These are phyloP conservation scores for Fraxinus albicans DNA, from an alignment of 305 asterid species.

Conservation along the genomic window DNA sequence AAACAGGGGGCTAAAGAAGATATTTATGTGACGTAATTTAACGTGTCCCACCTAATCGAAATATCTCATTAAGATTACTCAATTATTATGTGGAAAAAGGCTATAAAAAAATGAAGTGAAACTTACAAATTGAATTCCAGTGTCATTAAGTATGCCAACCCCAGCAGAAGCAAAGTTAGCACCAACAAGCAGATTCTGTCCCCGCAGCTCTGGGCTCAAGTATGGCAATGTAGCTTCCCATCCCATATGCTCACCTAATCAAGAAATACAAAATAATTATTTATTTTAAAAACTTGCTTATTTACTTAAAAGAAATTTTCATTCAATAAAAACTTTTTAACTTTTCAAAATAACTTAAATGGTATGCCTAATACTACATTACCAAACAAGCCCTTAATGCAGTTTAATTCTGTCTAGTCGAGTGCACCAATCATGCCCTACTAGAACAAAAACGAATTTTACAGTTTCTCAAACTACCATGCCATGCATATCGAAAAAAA, in stretches of 20 bases:
- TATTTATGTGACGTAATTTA: background rate
- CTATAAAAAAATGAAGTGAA: background rate
- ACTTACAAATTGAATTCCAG: slow-evolving; percentile 35
- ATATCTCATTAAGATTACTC: background rate
- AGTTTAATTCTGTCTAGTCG: background rate
- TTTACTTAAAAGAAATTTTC: background rate
- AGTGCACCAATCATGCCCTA: background rate
- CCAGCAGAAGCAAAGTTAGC: slow-evolving; percentile 39
- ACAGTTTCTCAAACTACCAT: background rate
- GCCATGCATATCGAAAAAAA: background rate
- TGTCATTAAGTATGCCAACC: slow-evolving; percentile 37
- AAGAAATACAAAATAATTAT: background rate
- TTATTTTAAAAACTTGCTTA: background rate
- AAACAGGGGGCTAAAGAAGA: background rate
- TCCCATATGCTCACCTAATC: slow-evolving; percentile 29
- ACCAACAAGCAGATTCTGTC: slow-evolving; percentile 26
- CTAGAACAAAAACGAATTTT: background rate
- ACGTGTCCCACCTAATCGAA: background rate
- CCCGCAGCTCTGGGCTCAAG: slow-evolving; percentile 25
- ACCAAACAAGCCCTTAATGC: background rate
- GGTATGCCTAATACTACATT: background rate
- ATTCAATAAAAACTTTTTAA: too few relatives aligned
- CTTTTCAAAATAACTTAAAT: background rate
- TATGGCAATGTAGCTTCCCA: slow-evolving; percentile 23
- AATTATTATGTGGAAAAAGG: background rate